phyloP scores from a whole-genome alignment of 371 early-diverging fungal genomes.

The Massospora cicadina region DNA sequence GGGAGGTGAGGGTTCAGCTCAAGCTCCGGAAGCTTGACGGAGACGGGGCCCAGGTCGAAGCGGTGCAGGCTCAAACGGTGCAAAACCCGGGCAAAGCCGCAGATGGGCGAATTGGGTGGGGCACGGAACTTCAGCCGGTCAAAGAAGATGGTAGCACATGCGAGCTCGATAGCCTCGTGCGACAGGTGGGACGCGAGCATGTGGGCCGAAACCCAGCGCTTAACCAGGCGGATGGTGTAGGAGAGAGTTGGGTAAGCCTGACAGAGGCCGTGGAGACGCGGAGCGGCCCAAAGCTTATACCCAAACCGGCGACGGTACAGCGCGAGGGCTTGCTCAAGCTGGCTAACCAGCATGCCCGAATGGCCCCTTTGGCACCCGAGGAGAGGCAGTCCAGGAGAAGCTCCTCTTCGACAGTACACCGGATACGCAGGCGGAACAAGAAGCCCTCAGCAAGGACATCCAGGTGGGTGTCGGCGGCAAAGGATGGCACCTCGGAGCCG shows the following conservation, averaged over 20 bases:
- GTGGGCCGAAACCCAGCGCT: constrained; percentile 76
- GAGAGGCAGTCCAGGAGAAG: constrained; percentile 31
- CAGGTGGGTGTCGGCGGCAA: constrained; percentile 33
- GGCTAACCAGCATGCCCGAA: constrained; percentile 20
- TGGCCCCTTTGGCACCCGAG: constrained; percentile 21
- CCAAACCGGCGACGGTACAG: constrained; percentile 28
- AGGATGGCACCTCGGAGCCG: constrained; percentile 23
- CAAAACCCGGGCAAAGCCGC: constrained; percentile 59
- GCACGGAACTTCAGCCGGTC: constrained; percentile 36
- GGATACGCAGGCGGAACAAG: constrained; percentile 55
- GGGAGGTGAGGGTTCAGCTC: constrained; percentile 22
- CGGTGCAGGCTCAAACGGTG: constrained; percentile 47
- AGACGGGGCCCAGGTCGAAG: constrained; percentile 51
- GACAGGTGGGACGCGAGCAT: constrained; percentile 32
- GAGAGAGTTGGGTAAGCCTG: constrained; percentile 45
- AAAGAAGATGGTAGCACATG: constrained; percentile 39
- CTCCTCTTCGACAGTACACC: constrained; percentile 44
- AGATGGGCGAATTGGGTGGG: constrained; percentile 30
- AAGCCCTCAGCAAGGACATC: constrained; percentile 51
- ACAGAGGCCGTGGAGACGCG: constrained; percentile 45
- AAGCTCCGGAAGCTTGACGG: constrained; percentile 52
- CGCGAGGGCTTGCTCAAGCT: constrained; percentile 27
- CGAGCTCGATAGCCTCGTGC: constrained; percentile 38
- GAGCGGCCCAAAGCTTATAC: constrained; percentile 39
- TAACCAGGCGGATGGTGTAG: constrained; percentile 52